Percentiles rank a stretch among this genome's conserved stretches.
These are phyloP conservation scores for Fusarium gaditjirri DNA, from an alignment of 2,329 filamentous ascomycete species.

Conservation along the genomic window DNA sequence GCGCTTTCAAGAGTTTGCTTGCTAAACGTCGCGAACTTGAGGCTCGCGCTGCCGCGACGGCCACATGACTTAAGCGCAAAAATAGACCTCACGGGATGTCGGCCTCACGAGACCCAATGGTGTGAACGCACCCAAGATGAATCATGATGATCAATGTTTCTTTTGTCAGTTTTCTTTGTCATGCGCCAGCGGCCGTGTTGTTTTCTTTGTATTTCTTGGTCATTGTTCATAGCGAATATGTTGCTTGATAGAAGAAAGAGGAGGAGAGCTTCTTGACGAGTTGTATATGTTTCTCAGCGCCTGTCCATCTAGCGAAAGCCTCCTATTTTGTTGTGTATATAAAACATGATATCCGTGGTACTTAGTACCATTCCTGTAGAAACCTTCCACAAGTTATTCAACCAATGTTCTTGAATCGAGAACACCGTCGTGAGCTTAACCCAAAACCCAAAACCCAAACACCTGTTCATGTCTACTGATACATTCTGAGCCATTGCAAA, in stretches of 20 bases:
- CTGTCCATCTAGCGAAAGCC: slow-evolving; percentile 29
- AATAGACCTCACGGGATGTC: background rate
- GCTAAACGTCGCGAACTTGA: slow-evolving; percentile 74
- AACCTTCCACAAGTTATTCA: background rate
- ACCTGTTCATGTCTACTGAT: slow-evolving; percentile 3
- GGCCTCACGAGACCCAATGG: slow-evolving; percentile 5
- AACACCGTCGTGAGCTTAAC: background rate
- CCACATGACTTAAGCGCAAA: slow-evolving; percentile 19
- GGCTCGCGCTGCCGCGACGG: slow-evolving; percentile 54
- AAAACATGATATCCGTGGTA: slow-evolving; percentile 37
- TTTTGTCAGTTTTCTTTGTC: slow-evolving; percentile 26
- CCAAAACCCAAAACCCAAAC: slow-evolving; percentile 7
- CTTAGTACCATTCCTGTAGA: slow-evolving; percentile 14
- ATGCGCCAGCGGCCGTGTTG: slow-evolving; percentile 15
- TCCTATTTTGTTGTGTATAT: slow-evolving; percentile 34
- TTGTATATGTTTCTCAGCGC: slow-evolving; percentile 21
- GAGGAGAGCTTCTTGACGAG: slow-evolving; percentile 15
- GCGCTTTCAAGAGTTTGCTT: slow-evolving; percentile 88
- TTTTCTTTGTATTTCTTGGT: slow-evolving; percentile 13
- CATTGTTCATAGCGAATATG: slow-evolving; percentile 11
- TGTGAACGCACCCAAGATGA: slow-evolving; percentile 31
- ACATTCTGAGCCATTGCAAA: slow-evolving; percentile 1
- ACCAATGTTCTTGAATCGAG: background rate
- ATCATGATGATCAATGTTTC: slow-evolving; percentile 41
- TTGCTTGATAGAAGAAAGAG: slow-evolving; percentile 23